Evolutionary conservation across 2,329 filamentous ascomycete genomes (phyloP).

Genomic region (Fusarium armeniacum): DNA sequence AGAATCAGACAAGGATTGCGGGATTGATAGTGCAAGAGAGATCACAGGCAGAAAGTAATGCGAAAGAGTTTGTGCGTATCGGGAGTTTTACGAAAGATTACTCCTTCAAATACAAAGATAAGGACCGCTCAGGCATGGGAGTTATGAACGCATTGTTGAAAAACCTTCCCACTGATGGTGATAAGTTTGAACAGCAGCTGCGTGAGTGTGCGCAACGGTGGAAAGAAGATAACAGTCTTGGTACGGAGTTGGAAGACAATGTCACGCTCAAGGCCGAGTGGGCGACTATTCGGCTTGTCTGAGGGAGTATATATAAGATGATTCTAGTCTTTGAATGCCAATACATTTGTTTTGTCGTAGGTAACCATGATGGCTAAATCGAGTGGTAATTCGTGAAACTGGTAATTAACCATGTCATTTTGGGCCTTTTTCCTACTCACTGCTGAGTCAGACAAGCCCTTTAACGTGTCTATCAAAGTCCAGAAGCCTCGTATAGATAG

Average conservation of each 20-base stretch:
- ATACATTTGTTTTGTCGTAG: not conserved
- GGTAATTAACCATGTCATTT: not conserved
- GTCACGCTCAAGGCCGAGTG: not conserved
- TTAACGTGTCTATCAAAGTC: too few relatives aligned
- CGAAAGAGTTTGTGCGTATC: constrained; percentile 4
- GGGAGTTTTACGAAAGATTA: not conserved
- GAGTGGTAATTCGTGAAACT: not conserved
- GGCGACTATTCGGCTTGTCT: constrained; percentile 8
- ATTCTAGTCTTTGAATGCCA: not conserved
- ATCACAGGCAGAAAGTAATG: not conserved
- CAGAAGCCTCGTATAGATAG: not conserved
- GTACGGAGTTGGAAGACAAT: not conserved
- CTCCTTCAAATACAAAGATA: accelerated
- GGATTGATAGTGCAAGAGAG: constrained; percentile 1
- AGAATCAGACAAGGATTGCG: too few relatives aligned
- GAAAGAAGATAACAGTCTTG: not conserved
- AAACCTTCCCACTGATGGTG: not conserved
- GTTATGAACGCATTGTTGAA: not conserved
- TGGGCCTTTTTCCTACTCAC: not conserved
- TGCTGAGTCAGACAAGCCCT: not conserved
- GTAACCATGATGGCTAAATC: not conserved
- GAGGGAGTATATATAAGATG: not conserved
- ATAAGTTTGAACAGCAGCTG: not conserved
- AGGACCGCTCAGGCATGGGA: not conserved
- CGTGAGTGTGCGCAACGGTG: not conserved